Evolutionary conservation across 345 rosid genomes (phyloP).

Genomic region (Arabidopsis thaliana): DNA sequence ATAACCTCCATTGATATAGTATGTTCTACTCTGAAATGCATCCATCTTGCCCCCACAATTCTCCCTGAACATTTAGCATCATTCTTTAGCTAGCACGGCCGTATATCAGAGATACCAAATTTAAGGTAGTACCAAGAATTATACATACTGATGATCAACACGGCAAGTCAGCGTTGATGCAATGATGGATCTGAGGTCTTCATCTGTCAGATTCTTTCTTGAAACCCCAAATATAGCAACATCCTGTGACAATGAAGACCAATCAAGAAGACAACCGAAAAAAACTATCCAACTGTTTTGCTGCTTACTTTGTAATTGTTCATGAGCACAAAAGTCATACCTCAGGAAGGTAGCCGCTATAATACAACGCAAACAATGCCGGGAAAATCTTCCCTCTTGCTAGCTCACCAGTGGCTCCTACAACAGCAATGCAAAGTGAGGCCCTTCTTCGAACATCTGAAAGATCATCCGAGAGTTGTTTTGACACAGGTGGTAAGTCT

Average conservation of each 20-base stretch:
- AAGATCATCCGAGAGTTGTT: slow-evolving; percentile 35
- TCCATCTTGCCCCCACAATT: slow-evolving; percentile 69
- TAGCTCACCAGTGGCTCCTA: slow-evolving; percentile 82
- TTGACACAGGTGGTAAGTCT: slow-evolving; percentile 10
- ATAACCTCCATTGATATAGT: slow-evolving; percentile 65
- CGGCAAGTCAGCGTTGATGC: slow-evolving; percentile 76
- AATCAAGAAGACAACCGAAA: slow-evolving; percentile 16
- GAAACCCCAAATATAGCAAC: slow-evolving; percentile 74
- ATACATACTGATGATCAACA: slow-evolving; percentile 69
- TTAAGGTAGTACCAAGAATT: slow-evolving; percentile 27
- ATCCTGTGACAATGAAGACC: slow-evolving; percentile 53
- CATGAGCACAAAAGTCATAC: slow-evolving; percentile 44
- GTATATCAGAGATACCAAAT: not conserved
- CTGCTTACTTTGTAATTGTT: not conserved
- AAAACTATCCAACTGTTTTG: not conserved
- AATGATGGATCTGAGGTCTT: slow-evolving; percentile 70
- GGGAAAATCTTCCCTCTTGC: slow-evolving; percentile 72
- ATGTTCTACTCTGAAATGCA: slow-evolving; percentile 68
- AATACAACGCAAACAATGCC: slow-evolving; percentile 76
- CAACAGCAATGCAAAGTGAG: slow-evolving; percentile 73
- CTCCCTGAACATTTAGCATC: slow-evolving; percentile 50
- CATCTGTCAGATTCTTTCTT: slow-evolving; percentile 70
- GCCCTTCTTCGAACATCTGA: slow-evolving; percentile 45
- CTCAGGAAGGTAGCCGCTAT: slow-evolving; percentile 82
- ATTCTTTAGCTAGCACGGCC: slow-evolving; percentile 8